Conservation (phyloP, 768 basidiomycete species). For the Neoboletus magnificus region DNA sequence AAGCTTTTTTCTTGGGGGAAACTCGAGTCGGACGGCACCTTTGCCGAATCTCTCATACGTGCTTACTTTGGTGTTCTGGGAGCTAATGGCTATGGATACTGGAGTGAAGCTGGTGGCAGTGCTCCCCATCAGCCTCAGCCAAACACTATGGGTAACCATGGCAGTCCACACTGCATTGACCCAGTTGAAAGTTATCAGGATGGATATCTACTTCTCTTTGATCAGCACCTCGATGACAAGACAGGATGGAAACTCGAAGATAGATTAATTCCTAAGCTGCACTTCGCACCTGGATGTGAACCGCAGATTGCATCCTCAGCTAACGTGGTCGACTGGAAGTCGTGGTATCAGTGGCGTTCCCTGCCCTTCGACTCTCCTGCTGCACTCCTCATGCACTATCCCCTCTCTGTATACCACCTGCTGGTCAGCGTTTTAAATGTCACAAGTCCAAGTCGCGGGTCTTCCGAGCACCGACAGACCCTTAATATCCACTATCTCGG, state of each 20-base stretch:
- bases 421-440: constrained; percentile 35
- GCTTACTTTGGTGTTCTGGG: constrained; percentile 40
- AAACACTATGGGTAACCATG: constrained; percentile 8
- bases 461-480: constrained; percentile 21
- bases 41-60: constrained; percentile 32
- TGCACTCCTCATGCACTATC: constrained; percentile 43
- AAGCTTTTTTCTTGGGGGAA: constrained; percentile 43
- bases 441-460: constrained; percentile 22
- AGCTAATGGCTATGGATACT: constrained; percentile 39
- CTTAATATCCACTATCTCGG: constrained; percentile 38
- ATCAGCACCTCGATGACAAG: constrained; percentile 30
- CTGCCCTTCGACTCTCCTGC: constrained; percentile 42
- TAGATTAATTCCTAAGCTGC: constrained; percentile 33
- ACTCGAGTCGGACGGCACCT: constrained; percentile 41
- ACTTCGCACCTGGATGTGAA: constrained; percentile 28
- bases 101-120: constrained; percentile 38
- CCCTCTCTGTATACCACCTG: constrained; percentile 40
- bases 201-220: constrained; percentile 33
- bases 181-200: constrained; percentile 26
- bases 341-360: constrained; percentile 46
- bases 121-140: constrained; percentile 28
- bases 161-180: constrained; percentile 3
- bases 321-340: constrained; percentile 39
- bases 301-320: constrained; percentile 24
- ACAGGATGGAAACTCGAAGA: constrained; percentile 38